These are phyloP conservation scores for Dioscorea zingiberensis DNA, from an alignment of 106 monocot species.

Conservation along the genomic window DNA sequence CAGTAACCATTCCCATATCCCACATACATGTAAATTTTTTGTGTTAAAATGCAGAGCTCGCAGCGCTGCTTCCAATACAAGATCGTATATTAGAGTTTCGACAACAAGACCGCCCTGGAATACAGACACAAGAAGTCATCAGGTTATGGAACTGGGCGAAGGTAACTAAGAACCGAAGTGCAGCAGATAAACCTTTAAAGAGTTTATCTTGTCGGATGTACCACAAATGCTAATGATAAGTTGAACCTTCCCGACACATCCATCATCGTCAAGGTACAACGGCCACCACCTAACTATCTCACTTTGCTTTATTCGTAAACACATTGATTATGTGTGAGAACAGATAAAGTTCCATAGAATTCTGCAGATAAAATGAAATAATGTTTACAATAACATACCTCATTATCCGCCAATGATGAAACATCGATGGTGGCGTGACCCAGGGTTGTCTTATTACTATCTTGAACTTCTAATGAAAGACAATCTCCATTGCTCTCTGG, in stretches of 20 bases:
- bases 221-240: constrained; percentile 41
- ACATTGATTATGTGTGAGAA: no score
- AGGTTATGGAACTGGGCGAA: no score
- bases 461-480: constrained; percentile 60
- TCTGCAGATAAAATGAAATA: no score
- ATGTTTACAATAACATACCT: constrained; percentile 31
- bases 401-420: constrained; percentile 50
- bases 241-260: constrained; percentile 76
- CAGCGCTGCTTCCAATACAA: constrained; percentile 87
- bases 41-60: constrained; percentile 59
- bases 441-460: constrained; percentile 30
- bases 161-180: neutral
- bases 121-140: neutral
- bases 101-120: constrained; percentile 67
- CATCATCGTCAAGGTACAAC: constrained; percentile 50
- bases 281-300: constrained; percentile 78
- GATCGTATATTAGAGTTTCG: constrained; percentile 84
- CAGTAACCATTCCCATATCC: constrained; percentile 80
- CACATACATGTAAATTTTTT: constrained; percentile 64
- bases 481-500: constrained; percentile 70
- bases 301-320: constrained; percentile 20
- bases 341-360: no score
- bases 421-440: constrained; percentile 61
- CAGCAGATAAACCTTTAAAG: constrained; percentile 41
- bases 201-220: constrained; percentile 37